phyloP scores from a whole-genome alignment of 257 asterid genomes.

The Ilex aquifolium region DNA sequence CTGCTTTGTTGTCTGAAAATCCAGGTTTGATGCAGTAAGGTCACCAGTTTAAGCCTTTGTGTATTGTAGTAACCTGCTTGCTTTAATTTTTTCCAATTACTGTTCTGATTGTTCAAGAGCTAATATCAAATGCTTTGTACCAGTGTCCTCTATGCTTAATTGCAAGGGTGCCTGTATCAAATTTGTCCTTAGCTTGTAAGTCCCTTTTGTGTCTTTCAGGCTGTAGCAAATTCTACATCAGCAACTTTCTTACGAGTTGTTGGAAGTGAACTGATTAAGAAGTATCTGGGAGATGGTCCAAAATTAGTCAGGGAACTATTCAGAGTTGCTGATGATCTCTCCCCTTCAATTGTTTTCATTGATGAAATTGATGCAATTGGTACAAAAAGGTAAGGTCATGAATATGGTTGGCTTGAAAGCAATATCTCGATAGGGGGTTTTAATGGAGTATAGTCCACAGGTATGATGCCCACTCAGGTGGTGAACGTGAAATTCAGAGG shows the following conservation, averaged over 20 bases:
- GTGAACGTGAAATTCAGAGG: slow-evolving; percentile 97
- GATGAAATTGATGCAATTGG: slow-evolving; percentile 95
- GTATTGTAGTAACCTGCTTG: too few relatives aligned
- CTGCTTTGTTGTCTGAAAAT: too few relatives aligned
- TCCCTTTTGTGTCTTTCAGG: slow-evolving; percentile 36
- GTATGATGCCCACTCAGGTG: slow-evolving; percentile 94
- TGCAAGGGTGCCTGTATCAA: too few relatives aligned
- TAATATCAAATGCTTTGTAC: too few relatives aligned
- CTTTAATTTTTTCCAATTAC: too few relatives aligned
- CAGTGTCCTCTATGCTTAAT: too few relatives aligned
- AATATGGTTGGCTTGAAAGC: slow-evolving; percentile 1
- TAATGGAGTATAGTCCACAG: slow-evolving; percentile 22
- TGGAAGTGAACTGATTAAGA: slow-evolving; percentile 86
- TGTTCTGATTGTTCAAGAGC: too few relatives aligned
- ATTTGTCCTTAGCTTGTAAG: neutral
- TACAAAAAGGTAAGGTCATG: slow-evolving; percentile 58
- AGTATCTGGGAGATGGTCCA: slow-evolving; percentile 95
- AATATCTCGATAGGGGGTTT: slow-evolving; percentile 1
- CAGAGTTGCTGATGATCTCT: slow-evolving; percentile 92
- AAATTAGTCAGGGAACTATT: slow-evolving; percentile 92
- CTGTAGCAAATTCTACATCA: slow-evolving; percentile 93
- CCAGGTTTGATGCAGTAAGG: too few relatives aligned
- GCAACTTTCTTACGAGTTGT: slow-evolving; percentile 97
- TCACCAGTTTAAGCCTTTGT: too few relatives aligned
- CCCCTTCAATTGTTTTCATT: slow-evolving; percentile 88